These are phyloP conservation scores for Harrya chromipes DNA, from an alignment of 768 basidiomycete species.

Conservation along the genomic window DNA sequence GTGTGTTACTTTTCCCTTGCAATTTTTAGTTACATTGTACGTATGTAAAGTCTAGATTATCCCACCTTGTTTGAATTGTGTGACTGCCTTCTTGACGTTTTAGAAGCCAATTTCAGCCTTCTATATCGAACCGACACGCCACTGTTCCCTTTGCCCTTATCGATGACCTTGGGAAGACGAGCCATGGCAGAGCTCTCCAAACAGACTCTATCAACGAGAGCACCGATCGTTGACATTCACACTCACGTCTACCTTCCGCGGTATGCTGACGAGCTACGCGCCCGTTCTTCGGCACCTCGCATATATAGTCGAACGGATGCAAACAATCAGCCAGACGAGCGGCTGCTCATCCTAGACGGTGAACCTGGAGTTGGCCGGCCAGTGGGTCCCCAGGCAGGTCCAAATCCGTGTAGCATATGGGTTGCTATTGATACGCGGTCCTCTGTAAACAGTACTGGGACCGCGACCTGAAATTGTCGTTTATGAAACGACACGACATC, in stretches of 20 bases:
- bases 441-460: conserved; percentile 63
- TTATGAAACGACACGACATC: conserved; percentile 84
- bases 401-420: background rate
- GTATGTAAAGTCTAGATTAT: conserved; percentile 16
- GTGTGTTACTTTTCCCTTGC: background rate
- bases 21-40: conserved; percentile 9
- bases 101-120: background rate
- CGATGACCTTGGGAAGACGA: conserved; percentile 26
- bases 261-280: conserved; percentile 67
- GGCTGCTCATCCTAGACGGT: conserved; percentile 74
- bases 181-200: conserved; percentile 26
- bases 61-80: conserved; percentile 9
- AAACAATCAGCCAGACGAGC: conserved; percentile 55
- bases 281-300: conserved; percentile 60
- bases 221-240: conserved; percentile 74
- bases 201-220: conserved; percentile 16
- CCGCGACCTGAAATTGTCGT: conserved; percentile 68
- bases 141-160: conserved; percentile 17
- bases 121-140: conserved; percentile 10
- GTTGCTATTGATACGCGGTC: conserved; percentile 7
- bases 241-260: conserved; percentile 83
- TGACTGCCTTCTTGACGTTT: too few species aligned
- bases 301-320: conserved; percentile 49
- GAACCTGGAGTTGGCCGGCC: conserved; percentile 80
- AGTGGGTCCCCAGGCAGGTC: conserved; percentile 66